A percentile compares a stretch with the other conserved stretches of the same genome.
Evolutionary conservation across 176 grass and related monocot genomes (phyloP).

Genomic region (Lolium perenne): DNA sequence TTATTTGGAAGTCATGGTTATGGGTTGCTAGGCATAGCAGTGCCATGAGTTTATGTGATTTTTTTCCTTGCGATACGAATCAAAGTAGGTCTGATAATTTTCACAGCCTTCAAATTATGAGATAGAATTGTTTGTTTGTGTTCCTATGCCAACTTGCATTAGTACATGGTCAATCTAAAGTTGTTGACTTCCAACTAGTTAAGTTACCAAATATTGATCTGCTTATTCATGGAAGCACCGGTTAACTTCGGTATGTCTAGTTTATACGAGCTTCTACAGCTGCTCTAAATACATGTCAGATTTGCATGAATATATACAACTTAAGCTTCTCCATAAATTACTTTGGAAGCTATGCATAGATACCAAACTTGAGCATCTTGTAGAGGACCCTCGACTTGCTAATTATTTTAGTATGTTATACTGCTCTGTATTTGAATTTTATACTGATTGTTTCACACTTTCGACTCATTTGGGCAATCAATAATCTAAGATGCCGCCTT

Average conservation of each 20-base stretch:
- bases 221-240: background rate
- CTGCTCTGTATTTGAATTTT: background rate
- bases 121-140: background rate
- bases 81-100: background rate
- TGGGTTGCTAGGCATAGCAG: background rate
- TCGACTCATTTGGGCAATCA: background rate
- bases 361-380: background rate
- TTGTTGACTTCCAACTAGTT: background rate
- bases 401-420: slow-evolving; percentile 12
- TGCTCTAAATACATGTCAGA: background rate
- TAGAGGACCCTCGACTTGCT: background rate
- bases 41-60: background rate
- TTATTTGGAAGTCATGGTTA: background rate
- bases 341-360: background rate
- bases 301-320: background rate
- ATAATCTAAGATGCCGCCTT: background rate
- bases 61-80: background rate
- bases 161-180: background rate
- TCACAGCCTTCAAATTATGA: background rate
- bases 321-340: background rate
- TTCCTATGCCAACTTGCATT: background rate
- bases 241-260: background rate
- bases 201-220: background rate
- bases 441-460: background rate
- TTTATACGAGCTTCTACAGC: background rate